Conservation (phyloP, 179 eudicot species). For the Drosera spatulata region DNA sequence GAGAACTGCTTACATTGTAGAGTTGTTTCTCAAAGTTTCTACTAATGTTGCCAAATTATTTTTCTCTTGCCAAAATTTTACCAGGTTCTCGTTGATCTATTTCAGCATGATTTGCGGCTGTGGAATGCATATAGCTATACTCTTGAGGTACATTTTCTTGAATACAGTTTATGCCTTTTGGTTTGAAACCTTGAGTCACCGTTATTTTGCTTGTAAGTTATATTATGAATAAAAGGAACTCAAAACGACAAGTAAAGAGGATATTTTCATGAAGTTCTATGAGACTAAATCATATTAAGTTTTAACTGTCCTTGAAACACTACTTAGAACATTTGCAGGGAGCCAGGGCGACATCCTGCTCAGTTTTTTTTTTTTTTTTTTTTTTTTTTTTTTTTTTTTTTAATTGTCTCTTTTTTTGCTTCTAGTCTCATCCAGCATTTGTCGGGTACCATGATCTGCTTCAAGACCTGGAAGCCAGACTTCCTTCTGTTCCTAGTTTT, state of each 20-base stretch:
- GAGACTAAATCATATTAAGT: too few species aligned
- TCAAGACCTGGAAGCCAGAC: constrained; percentile 47
- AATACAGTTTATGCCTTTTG: not conserved
- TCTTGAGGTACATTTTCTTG: constrained; percentile 49
- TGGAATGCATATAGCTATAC: constrained; percentile 83
- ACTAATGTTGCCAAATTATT: not conserved
- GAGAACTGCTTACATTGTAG: too few species aligned
- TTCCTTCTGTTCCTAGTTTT: constrained; percentile 24
- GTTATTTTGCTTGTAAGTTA: too few species aligned
- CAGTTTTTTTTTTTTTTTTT: not conserved
- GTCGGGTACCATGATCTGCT: constrained; percentile 54
- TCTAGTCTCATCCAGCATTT: constrained; percentile 51
- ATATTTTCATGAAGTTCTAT: too few species aligned
- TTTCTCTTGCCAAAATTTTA: constrained; percentile 1
- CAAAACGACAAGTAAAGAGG: too few species aligned
- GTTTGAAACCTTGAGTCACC: too few species aligned
- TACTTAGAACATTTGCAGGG: too few species aligned
- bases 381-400: not conserved
- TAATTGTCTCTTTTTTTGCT: constrained; percentile 3
- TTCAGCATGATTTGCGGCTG: constrained; percentile 71
- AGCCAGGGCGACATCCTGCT: not conserved
- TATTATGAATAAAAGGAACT: too few species aligned
- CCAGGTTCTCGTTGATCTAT: constrained; percentile 87
- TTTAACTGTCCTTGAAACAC: too few species aligned
- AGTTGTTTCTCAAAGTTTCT: not conserved